phyloP scores from a whole-genome alignment of 73 alveolate species.

The Blepharisma japonicum region DNA sequence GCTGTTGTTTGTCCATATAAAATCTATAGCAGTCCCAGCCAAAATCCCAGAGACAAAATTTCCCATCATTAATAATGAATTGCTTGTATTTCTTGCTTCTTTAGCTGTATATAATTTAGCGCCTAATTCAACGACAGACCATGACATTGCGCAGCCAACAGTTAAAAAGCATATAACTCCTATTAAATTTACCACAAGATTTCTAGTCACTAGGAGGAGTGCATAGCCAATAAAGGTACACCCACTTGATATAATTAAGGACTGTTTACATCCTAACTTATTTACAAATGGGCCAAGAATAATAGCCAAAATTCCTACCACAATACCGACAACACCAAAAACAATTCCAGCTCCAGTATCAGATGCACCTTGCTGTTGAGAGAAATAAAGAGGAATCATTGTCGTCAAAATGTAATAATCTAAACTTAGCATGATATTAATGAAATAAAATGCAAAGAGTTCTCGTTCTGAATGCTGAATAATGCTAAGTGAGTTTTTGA shows the following conservation, averaged over 20 bases:
- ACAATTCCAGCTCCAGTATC: constrained; percentile 14
- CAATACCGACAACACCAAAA: constrained; percentile 18
- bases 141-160: not conserved
- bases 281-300: not conserved
- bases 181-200: not conserved
- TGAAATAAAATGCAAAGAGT: no score
- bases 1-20: not conserved
- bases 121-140: not conserved
- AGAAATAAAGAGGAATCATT: constrained; percentile 12
- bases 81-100: not conserved
- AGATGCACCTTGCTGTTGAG: not conserved
- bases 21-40: not conserved
- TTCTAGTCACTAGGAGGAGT: no score
- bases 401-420: not conserved
- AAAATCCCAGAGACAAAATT: constrained; percentile 4
- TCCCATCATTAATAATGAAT: not conserved
- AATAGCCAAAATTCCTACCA: not conserved
- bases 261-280: not conserved
- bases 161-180: not conserved
- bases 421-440: not conserved
- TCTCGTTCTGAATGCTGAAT: no score
- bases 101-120: not conserved
- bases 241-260: not conserved
- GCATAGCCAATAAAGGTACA: no score
- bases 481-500: no score